Evolutionary conservation across 306 rosid genomes (phyloP), one percentile per base, ranked within the genome.

Genomic region (Adenanthera pavonina): DNA sequence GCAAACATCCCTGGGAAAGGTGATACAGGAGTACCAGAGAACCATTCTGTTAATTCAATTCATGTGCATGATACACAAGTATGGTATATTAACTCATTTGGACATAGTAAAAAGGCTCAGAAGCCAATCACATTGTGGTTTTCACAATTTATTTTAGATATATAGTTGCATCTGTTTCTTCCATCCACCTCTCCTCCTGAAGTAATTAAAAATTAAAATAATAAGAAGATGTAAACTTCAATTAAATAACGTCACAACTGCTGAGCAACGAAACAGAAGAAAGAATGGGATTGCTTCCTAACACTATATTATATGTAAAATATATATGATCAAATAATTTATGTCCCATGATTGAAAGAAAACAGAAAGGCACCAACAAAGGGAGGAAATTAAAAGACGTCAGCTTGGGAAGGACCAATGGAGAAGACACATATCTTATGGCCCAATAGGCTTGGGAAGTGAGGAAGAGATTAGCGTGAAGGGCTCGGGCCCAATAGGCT

Each of bases 1-100:
- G 90, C 83, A 68, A 90, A 82, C 85, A 92, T 96, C 70, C 92
- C 97, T 25, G 95, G 88, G 87, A 89, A 91, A 13, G 92, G 84
- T 67, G 91, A 83, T 47, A 81, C 91, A 1, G 89, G 82, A 25
- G 30, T 25, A 75, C 90, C 96, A 25, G 30, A 38, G 90, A 81
- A 73, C 92, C 94, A 78, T 90, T 93, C 81, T 89, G 92, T 69
- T 53, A 13, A 35, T 69, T 59, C 66, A 25, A 25, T 25, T 25
- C 30, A 25, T 25, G 30, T 38, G 19, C 38, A 70, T 19, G 52
- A 43, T 16, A 79, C 25, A 64, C 48, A 76, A 52, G 46, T 70
- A 56, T 19, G 49, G 38, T 14, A 75, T 38, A 69, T 48, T 62
- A 5, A 46, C 14, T 25, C 71, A 54, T 62, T 79, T 47, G 48